Evolutionary conservation across 257 asterid genomes (phyloP).

Genomic region (Capsicum rhomboideum): DNA sequence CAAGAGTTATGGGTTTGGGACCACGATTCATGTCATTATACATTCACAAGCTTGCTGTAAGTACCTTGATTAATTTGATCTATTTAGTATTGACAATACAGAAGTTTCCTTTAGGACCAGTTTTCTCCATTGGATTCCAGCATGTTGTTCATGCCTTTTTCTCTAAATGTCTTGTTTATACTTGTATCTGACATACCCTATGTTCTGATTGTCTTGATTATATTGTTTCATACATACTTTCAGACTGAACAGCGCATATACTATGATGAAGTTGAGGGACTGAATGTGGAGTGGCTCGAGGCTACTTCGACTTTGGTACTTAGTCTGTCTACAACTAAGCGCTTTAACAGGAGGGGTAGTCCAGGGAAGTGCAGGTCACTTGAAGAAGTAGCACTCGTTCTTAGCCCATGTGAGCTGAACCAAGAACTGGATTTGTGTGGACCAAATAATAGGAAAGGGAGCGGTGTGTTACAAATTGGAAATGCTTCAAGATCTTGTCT

Average conservation of each 20-base stretch:
- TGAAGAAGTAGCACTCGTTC: conserved; percentile 55
- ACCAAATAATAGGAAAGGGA: neutral
- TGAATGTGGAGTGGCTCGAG: conserved; percentile 77
- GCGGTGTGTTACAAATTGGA: neutral
- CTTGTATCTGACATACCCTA: neutral
- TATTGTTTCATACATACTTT: neutral
- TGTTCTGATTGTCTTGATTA: neutral
- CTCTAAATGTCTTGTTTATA: neutral
- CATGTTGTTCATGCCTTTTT: neutral
- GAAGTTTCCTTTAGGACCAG: neutral
- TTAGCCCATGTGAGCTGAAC: conserved; percentile 34
- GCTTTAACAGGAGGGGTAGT: conserved; percentile 34
- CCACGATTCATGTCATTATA: conserved; percentile 89
- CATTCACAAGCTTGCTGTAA: conserved; percentile 82
- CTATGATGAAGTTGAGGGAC: conserved; percentile 80
- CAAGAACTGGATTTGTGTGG: conserved; percentile 4
- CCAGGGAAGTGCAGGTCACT: conserved; percentile 43
- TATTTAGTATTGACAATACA: neutral
- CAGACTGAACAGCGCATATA: conserved; percentile 72
- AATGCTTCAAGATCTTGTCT: neutral
- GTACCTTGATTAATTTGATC: conserved; percentile 6
- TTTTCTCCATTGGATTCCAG: neutral
- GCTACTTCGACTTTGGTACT: conserved; percentile 65
- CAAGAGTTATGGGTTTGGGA: conserved; percentile 78
- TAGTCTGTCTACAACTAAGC: conserved; percentile 36